Percentiles rank a stretch among this genome's conserved stretches.
Evolutionary conservation across 73 alveolate genomes (phyloP).

Genomic region (Tetrahymena elliotti): DNA sequence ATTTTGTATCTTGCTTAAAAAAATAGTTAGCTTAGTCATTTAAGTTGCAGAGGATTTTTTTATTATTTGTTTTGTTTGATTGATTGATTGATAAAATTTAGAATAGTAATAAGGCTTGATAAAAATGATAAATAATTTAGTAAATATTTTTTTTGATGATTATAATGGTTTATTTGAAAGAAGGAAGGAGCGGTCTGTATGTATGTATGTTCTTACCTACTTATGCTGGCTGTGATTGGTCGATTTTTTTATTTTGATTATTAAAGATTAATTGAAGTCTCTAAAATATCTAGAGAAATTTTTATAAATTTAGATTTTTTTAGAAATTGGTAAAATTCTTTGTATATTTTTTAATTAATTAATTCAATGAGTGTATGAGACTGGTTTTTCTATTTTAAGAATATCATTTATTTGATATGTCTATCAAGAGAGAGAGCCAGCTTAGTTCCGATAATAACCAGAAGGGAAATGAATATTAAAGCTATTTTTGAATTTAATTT

Average conservation of each 20-base stretch:
- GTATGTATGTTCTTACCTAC: too few species aligned
- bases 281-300: background rate
- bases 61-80: background rate
- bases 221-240: too few species aligned
- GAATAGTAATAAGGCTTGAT: background rate
- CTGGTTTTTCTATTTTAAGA: background rate
- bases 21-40: background rate
- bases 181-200: background rate
- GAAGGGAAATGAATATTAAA: too few species aligned
- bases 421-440: too few species aligned
- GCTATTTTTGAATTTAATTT: too few species aligned
- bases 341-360: background rate
- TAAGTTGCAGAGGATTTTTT: background rate
- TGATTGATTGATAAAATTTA: too few species aligned
- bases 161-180: background rate
- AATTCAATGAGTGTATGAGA: background rate
- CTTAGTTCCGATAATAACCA: too few species aligned
- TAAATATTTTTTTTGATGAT: too few species aligned
- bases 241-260: too few species aligned
- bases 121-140: background rate
- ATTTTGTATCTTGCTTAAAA: background rate
- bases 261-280: background rate
- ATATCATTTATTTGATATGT: too few species aligned
- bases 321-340: background rate
- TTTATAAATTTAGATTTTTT: too few species aligned